Base-by-base conservation (phyloP, 2,329 filamentous ascomycete genomes). In the Pleomassaria siparia region DNA sequence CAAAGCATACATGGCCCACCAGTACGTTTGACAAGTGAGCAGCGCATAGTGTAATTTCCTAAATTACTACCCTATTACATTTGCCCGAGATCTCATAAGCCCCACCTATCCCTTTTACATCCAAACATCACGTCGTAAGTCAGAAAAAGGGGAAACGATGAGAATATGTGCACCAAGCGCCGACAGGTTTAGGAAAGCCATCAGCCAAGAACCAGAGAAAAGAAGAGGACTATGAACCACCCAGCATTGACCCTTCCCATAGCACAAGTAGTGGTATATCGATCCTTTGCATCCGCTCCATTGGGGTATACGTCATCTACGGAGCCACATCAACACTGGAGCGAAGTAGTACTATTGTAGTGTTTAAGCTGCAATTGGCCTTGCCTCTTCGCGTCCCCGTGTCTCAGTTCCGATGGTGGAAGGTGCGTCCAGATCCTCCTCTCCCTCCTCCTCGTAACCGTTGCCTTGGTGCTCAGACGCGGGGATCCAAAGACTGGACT, bases 401-500 rank as follows among this genome's bases (percentile, higher is more conserved):
- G 67, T 64, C 55, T 74, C 72, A 51, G 68, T 72, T 41, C 62
- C 64, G 43, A 72, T 62, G 30, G 67, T 72, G 33, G 69, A 72
- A 13, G 58, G 63, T 12, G 61, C 78, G 12, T 85, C 83, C 24
- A n/a, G n/a, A n/a, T 81, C 80, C 16, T 85, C 83, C 11, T 85
- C 83, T 9, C 85, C 83, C 15, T 86, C 84, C 2, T 88, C 85
- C 12, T 85, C 83, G 24, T 83, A 80, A 47, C 81, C 79, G 46
- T 83, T 78, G 21, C 77, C 78, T 60, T 81, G 78, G 64, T 88
- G 86, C 69, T 84, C 78, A 50, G 82, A 81, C 12, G 88, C 88
- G 6, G 87, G 86, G 28, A 91, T 84, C 92, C 92, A 96, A 24
- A 85, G 75, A 52, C 84, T 83, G 11, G 87, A 89, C 66, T 92